These are phyloP conservation scores for Rosa hybrid DNA, from an alignment of 331 rosid species.

Conservation along the genomic window DNA sequence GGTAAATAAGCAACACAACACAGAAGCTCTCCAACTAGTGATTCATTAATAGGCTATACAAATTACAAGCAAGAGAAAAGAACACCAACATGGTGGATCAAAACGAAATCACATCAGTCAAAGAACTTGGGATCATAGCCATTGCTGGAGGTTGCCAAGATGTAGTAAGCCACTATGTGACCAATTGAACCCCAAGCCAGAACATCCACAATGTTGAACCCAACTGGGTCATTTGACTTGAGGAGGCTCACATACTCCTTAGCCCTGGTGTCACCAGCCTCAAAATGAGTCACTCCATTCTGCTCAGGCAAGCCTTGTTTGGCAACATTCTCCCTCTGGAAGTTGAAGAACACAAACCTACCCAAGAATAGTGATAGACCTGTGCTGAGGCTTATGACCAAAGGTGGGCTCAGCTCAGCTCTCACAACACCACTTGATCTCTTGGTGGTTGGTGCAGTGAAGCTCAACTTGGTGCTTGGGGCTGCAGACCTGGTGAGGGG, in stretches of 20 bases:
- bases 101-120: conserved; percentile 26
- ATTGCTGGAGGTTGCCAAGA: conserved; percentile 94
- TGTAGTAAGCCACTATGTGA: conserved; percentile 86
- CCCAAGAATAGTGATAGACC: conserved; percentile 88
- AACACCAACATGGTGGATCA: background rate
- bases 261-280: conserved; percentile 91
- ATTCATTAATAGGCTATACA: conserved; percentile 25
- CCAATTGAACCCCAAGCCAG: conserved; percentile 98
- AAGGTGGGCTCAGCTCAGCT: conserved; percentile 70
- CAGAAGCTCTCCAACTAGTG: conserved; percentile 7
- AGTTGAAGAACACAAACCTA: conserved; percentile 96
- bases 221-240: conserved; percentile 95
- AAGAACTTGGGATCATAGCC: conserved; percentile 95
- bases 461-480: conserved; percentile 25
- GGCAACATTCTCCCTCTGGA: conserved; percentile 95
- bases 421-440: conserved; percentile 31
- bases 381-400: conserved; percentile 96
- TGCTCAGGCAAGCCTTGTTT: conserved; percentile 94
- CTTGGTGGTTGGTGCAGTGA: conserved; percentile 9
- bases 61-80: conserved; percentile 17
- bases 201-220: conserved; percentile 93
- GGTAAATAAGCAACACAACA: background rate
- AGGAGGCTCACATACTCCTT: conserved; percentile 90
- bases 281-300: conserved; percentile 83
- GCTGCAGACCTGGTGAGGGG: conserved; percentile 36